These are phyloP conservation scores for Aspergillus sclerotialis DNA, from an alignment of 2,329 filamentous ascomycete species.

Conservation along the genomic window DNA sequence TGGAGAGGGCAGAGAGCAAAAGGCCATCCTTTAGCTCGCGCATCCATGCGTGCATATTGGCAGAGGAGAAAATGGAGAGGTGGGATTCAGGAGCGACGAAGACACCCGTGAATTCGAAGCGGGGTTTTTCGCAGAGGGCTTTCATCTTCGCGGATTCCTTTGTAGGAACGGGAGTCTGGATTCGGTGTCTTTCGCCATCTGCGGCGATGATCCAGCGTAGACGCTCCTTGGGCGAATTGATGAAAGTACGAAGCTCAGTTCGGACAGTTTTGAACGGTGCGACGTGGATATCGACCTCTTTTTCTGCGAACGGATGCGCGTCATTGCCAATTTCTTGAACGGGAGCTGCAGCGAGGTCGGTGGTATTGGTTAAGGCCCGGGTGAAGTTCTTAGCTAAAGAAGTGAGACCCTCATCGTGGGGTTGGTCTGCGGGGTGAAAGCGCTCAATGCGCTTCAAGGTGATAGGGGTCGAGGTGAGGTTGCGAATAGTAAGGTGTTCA, in stretches of 20 bases:
- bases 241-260: slow-evolving; percentile 56
- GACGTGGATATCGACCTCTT: slow-evolving; percentile 58
- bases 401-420: slow-evolving; percentile 23
- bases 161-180: slow-evolving; percentile 62
- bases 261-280: slow-evolving; percentile 60
- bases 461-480: slow-evolving; percentile 68
- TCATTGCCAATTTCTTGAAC: slow-evolving; percentile 42
- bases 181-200: slow-evolving; percentile 58
- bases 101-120: slow-evolving; percentile 56
- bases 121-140: slow-evolving; percentile 47
- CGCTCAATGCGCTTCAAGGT: slow-evolving; percentile 68
- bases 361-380: slow-evolving; percentile 35
- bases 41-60: slow-evolving; percentile 74
- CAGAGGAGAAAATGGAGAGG: slow-evolving; percentile 62
- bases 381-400: slow-evolving; percentile 44
- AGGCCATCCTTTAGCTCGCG: slow-evolving; percentile 61
- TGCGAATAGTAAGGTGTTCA: slow-evolving; percentile 63
- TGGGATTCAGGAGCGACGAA: slow-evolving; percentile 52
- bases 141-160: slow-evolving; percentile 55
- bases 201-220: slow-evolving; percentile 67
- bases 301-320: slow-evolving; percentile 53
- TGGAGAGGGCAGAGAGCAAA: slow-evolving; percentile 72
- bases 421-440: slow-evolving; percentile 52
- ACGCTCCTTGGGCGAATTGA: slow-evolving; percentile 54
- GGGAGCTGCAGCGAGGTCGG: slow-evolving; percentile 33